These are phyloP conservation scores for Zoysia japonica DNA, from an alignment of 176 grass and related monocot genomes.

Conservation along the genomic window DNA sequence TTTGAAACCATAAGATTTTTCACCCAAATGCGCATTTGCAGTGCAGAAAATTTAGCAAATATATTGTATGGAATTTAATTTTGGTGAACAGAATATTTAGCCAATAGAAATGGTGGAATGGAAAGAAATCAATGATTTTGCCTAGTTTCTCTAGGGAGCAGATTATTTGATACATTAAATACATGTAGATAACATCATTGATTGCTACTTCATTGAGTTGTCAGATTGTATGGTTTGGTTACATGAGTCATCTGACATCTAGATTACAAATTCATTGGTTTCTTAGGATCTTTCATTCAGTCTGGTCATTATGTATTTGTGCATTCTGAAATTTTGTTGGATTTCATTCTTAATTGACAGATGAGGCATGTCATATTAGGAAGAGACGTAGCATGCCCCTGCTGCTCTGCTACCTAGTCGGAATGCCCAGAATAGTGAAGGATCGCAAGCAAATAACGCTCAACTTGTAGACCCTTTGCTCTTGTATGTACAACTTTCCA, in stretches of 20 bases:
- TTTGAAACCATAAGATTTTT: no score
- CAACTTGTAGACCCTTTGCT: conserved; percentile 54
- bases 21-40: no score
- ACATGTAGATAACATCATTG: conserved; percentile 2
- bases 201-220: conserved; percentile 19
- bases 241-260: not conserved
- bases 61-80: no score
- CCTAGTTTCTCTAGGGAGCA: conserved; percentile 4
- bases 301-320: conserved; percentile 18
- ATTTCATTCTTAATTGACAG: conserved; percentile 42
- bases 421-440: conserved; percentile 24
- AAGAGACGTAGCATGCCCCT: not conserved
- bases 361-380: conserved; percentile 28
- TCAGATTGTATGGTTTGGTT: conserved; percentile 22
- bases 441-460: conserved; percentile 36
- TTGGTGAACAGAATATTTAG: no score
- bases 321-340: not conserved
- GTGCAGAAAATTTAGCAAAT: no score
- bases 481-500: conserved; percentile 24
- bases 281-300: not conserved
- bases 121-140: not conserved
- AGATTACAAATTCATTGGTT: not conserved
- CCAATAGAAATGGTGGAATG: no score
- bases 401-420: conserved; percentile 12
- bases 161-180: conserved; percentile 10